Evolutionary conservation across 495 filamentous ascomycete genomes (phyloP).

Genomic region (Arthonia radiata): DNA sequence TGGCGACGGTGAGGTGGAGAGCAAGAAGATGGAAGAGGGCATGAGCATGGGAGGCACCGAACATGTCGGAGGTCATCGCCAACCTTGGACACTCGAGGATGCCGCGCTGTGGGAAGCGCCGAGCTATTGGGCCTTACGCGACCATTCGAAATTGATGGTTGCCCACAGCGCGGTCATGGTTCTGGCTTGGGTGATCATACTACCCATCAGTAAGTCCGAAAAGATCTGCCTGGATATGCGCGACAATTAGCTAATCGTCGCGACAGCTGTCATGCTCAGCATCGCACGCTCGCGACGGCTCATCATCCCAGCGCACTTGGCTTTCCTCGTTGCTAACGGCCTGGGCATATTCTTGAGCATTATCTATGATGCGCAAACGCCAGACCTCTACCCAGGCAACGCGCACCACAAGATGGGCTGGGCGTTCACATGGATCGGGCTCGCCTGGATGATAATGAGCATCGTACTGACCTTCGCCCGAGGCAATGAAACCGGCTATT

Average conservation of each 20-base stretch:
- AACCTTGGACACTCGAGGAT: neutral
- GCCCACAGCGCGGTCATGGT: constrained; percentile 64
- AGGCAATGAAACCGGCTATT: constrained; percentile 19
- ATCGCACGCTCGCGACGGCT: constrained; percentile 57
- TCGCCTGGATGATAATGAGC: constrained; percentile 41
- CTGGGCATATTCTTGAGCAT: constrained; percentile 44
- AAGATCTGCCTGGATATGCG: constrained; percentile 1
- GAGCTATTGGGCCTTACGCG: constrained; percentile 55
- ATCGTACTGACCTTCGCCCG: constrained; percentile 24
- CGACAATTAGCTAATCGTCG: constrained; percentile 1
- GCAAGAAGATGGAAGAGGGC: too few relatives aligned
- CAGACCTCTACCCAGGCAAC: constrained; percentile 73
- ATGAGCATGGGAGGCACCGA: neutral
- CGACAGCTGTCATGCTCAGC: constrained; percentile 57
- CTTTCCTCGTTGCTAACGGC: constrained; percentile 49
- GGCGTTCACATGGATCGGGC: constrained; percentile 48
- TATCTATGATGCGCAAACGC: constrained; percentile 60
- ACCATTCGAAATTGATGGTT: constrained; percentile 40
- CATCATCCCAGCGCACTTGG: constrained; percentile 44
- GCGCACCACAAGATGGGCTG: constrained; percentile 78
- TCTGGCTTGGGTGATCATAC: constrained; percentile 55
- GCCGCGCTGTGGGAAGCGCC: neutral
- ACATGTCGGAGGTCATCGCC: neutral
- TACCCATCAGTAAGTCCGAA: constrained; percentile 48
- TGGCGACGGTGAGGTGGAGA: too few relatives aligned